Conservation (phyloP, 2,329 filamentous ascomycete genomes). For the Colletotrichum sp. region DNA sequence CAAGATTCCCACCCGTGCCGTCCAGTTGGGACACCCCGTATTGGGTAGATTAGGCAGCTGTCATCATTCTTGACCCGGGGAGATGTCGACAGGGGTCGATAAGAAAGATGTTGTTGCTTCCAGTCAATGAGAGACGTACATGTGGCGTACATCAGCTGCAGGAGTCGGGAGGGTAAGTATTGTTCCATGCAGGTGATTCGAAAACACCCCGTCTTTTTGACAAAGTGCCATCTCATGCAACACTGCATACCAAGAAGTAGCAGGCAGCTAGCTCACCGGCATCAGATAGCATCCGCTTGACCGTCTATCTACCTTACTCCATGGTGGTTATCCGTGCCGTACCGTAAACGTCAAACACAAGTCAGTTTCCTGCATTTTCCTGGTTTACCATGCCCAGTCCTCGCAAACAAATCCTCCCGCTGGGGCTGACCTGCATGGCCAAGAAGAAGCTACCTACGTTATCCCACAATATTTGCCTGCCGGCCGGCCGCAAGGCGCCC, state of each 20-base stretch:
- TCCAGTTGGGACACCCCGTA: neutral
- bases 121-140: neutral
- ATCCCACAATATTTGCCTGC: neutral
- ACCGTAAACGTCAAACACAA: neutral
- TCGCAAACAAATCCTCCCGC: neutral
- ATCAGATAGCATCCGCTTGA: neutral
- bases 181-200: neutral
- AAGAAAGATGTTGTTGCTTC: neutral
- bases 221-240: neutral
- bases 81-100: neutral
- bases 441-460: neutral
- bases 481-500: neutral
- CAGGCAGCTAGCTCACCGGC: neutral
- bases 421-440: neutral
- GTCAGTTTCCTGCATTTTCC: neutral
- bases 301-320: neutral
- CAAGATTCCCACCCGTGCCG: conserved; percentile 9
- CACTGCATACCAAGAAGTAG: neutral
- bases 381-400: neutral
- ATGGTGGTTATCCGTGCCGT: neutral
- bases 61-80: neutral
- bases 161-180: neutral
- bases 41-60: neutral
- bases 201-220: neutral
- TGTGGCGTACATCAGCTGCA: neutral